Evolutionary conservation across 2,329 filamentous ascomycete genomes (phyloP).

Genomic region (Ophiocordyceps polyrhachis-furcata): DNA sequence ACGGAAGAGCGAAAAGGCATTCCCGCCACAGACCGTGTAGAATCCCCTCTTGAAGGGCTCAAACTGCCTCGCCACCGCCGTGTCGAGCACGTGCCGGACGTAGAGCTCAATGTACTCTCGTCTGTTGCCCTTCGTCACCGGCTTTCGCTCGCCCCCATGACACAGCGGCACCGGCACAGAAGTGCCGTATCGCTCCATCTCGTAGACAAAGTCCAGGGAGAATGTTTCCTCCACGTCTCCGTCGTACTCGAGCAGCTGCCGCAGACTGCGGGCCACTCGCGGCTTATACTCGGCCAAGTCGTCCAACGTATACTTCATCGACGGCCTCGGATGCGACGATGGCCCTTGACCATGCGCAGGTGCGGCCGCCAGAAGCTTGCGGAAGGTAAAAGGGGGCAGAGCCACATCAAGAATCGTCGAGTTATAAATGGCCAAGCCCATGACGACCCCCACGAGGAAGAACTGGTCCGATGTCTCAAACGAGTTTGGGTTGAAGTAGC

Average conservation of each 20-base stretch:
- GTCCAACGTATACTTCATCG: slow-evolving; percentile 57
- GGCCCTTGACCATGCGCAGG: slow-evolving; percentile 39
- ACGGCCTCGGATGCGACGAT: slow-evolving; percentile 35
- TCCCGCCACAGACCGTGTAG: slow-evolving; percentile 78
- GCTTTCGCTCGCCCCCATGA: slow-evolving; percentile 48
- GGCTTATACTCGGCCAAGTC: slow-evolving; percentile 74
- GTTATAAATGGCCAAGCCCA: slow-evolving; percentile 87
- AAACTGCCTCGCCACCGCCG: slow-evolving; percentile 61
- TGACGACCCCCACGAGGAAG: slow-evolving; percentile 71
- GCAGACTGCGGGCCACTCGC: slow-evolving; percentile 53
- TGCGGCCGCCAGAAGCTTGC: slow-evolving; percentile 64
- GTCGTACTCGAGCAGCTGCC: slow-evolving; percentile 61
- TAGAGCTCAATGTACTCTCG: slow-evolving; percentile 78
- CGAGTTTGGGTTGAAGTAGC: slow-evolving; percentile 82
- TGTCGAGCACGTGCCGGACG: slow-evolving; percentile 62
- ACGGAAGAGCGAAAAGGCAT: slow-evolving; percentile 70
- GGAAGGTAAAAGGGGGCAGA: slow-evolving; percentile 74
- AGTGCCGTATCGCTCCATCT: slow-evolving; percentile 60
- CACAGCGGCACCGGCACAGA: slow-evolving; percentile 50
- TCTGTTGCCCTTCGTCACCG: slow-evolving; percentile 71
- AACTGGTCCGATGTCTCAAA: slow-evolving; percentile 87
- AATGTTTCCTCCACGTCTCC: slow-evolving; percentile 70
- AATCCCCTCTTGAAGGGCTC: slow-evolving; percentile 90
- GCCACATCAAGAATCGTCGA: slow-evolving; percentile 82
- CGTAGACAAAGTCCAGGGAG: slow-evolving; percentile 62